Conservation (phyloP, 768 basidiomycete genomes). For the Podaxis sp. region DNA sequence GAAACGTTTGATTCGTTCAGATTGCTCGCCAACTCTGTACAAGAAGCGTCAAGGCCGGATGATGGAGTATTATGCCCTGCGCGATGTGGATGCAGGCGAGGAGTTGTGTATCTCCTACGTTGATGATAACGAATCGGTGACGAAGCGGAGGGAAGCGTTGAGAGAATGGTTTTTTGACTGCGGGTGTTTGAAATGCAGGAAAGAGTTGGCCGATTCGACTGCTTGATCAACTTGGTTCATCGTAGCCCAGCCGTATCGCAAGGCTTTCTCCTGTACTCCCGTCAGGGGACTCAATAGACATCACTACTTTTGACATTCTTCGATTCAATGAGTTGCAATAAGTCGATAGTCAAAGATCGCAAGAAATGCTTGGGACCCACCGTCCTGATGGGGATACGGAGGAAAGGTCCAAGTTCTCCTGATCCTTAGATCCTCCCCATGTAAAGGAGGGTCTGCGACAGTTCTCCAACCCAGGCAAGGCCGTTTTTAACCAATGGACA, state of each 20-base stretch:
- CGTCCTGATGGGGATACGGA: too few species aligned
- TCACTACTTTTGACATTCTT: too few species aligned
- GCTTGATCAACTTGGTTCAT: neutral
- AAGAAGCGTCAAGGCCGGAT: slow-evolving; percentile 44
- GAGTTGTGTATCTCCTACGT: slow-evolving; percentile 62
- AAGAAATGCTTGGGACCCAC: too few species aligned
- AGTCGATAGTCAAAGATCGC: too few species aligned
- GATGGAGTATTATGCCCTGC: slow-evolving; percentile 45
- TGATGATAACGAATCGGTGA: slow-evolving; percentile 32
- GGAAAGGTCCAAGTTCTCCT: too few species aligned
- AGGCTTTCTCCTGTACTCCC: neutral
- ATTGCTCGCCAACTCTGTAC: slow-evolving; percentile 50
- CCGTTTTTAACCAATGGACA: too few species aligned
- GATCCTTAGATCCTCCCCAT: too few species aligned
- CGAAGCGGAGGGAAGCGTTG: slow-evolving; percentile 39
- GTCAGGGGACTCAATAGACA: too few species aligned
- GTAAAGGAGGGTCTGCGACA: too few species aligned
- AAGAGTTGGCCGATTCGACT: slow-evolving; percentile 20
- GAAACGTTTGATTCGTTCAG: slow-evolving; percentile 27
- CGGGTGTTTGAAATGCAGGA: slow-evolving; percentile 42
- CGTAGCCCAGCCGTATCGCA: neutral
- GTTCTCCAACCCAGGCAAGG: too few species aligned
- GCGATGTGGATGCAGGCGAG: slow-evolving; percentile 43
- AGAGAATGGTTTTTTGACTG: slow-evolving; percentile 59
- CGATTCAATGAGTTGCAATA: too few species aligned